Percentiles rank a stretch among this genome's conserved stretches.
Evolutionary conservation across 139 green algal species (phyloP).

Genomic region (Asterochloris sp.): DNA sequence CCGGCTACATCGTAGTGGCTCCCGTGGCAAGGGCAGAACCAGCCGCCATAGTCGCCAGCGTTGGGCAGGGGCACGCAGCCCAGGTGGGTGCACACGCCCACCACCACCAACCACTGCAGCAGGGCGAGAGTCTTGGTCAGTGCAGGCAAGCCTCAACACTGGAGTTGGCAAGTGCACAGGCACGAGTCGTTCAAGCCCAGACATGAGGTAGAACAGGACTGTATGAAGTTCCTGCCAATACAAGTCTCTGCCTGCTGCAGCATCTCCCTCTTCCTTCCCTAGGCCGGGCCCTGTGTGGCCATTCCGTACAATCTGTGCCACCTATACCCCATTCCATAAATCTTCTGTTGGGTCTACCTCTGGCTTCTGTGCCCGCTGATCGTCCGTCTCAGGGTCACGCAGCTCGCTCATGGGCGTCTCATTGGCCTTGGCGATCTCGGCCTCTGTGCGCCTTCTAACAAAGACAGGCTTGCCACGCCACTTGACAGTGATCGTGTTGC

Average conservation of each 20-base stretch:
- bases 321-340: no score
- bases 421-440: conserved; percentile 80
- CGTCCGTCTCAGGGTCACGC: conserved; percentile 87
- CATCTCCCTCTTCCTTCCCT: no score
- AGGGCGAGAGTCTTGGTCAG: background rate
- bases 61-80: conserved; percentile 97
- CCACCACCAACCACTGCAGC: conserved; percentile 94
- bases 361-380: conserved; percentile 71
- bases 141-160: no score
- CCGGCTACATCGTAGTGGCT: conserved; percentile 96
- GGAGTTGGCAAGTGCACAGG: no score
- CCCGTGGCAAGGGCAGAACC: conserved; percentile 94
- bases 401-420: conserved; percentile 72
- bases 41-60: conserved; percentile 96
- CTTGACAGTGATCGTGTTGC: conserved; percentile 95
- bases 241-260: no score
- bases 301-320: no score
- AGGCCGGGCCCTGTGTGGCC: no score
- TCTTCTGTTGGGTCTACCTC: conserved; percentile 41
- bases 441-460: conserved; percentile 82
- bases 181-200: no score
- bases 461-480: conserved; percentile 99
- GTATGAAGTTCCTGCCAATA: no score
- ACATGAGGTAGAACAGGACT: no score
- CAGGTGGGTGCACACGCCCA: conserved; percentile 99